Base-by-base conservation (phyloP, 768 basidiomycete species). In the Boletus reticuloceps region DNA sequence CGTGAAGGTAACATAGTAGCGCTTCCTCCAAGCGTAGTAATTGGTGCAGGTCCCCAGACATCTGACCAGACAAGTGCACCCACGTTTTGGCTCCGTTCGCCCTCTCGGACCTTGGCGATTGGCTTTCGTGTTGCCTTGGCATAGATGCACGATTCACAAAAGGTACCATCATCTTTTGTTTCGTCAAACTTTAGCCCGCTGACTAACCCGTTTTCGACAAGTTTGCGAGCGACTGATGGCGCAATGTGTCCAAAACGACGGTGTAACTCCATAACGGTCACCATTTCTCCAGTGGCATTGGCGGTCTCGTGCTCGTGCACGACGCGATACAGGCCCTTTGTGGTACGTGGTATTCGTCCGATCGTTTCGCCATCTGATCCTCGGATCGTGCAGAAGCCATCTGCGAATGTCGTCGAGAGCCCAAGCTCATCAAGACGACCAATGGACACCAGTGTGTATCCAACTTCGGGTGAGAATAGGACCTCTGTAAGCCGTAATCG, bases 371-470 rank as follows among this genome's bases (percentile, higher is more conserved):
- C 46, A 22, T 47, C 32, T 6, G 20, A 8, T 2, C 20, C 46
- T 8, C 8, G 13, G 14, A 51, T 51, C 1, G 43, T 46, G 37
- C 51, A 52, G 25, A 6, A 52, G 0, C 27, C 27, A 1, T 52
- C 17, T 29, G 36, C 27, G 13, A 53, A 53, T 7, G 38, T 53
- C 3, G 29, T 53, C 5, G 27, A 39, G 37, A 45, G 17, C 0
- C 50, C 50, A n/a, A 51, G 41, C 42, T 51, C 41, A 37, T 51
- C 50, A 27, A 51, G 51, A 52, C 6, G 8, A n/a, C 34, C 51
- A 3, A 52, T 52, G 0, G 25, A 44, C 7, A 52, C n/a, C 0
- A 52, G 27, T 1, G 25, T 52, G 34, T 34, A 46, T 8, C 45
- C 45, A 6, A 46, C 45, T n/a, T 40, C 39, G 1, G 43, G 43